Evolutionary conservation across 2,329 filamentous ascomycete genomes (phyloP).

Genomic region (Penicillium sp.): DNA sequence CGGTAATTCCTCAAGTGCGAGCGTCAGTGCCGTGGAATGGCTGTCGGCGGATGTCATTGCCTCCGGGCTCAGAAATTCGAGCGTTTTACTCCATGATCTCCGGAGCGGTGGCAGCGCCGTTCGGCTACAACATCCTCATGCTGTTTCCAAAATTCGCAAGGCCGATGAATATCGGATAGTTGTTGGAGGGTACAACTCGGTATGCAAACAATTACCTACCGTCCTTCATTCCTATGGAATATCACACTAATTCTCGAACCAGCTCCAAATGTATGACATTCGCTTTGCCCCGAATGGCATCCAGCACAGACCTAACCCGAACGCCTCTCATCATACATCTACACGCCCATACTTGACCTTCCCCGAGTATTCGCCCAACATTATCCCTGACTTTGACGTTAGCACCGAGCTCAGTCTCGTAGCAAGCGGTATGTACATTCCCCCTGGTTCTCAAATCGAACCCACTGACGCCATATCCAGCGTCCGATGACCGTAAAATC

Average conservation of each 20-base stretch:
- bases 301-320: slow-evolving; percentile 28
- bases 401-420: slow-evolving; percentile 36
- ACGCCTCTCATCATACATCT: slow-evolving; percentile 24
- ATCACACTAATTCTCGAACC: not conserved
- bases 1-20: slow-evolving; percentile 26
- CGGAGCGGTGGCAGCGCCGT: slow-evolving; percentile 31
- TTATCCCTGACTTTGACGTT: slow-evolving; percentile 35
- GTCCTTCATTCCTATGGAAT: not conserved
- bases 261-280: slow-evolving; percentile 43
- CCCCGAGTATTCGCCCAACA: slow-evolving; percentile 26
- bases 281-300: slow-evolving; percentile 32
- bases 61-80: slow-evolving; percentile 33
- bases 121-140: slow-evolving; percentile 34
- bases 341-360: slow-evolving; percentile 38
- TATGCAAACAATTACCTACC: slow-evolving; percentile 16
- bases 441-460: not conserved
- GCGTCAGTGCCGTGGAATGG: slow-evolving; percentile 39
- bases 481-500: slow-evolving; percentile 31
- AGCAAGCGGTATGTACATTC: slow-evolving; percentile 31
- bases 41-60: slow-evolving; percentile 35
- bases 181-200: slow-evolving; percentile 31
- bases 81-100: slow-evolving; percentile 35
- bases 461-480: slow-evolving; percentile 15
- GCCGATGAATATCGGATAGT: slow-evolving; percentile 36
- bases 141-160: slow-evolving; percentile 33